phyloP scores from a whole-genome alignment of 129 eudicot genomes.

The Tagetes erecta region DNA sequence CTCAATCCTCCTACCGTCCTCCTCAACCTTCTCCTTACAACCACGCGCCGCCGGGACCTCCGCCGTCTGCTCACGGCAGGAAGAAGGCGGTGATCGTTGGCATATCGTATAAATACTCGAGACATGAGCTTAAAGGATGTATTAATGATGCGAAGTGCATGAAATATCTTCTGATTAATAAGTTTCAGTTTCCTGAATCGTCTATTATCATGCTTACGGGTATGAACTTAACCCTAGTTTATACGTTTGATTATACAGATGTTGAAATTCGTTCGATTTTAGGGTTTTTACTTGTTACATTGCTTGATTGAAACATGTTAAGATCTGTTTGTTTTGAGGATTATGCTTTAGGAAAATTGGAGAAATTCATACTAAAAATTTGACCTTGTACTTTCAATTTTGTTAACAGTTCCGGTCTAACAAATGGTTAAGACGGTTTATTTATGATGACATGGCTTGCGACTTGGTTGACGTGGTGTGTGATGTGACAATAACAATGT shows the following conservation, averaged over 20 bases:
- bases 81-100: slow-evolving; percentile 95
- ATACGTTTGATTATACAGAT: no score
- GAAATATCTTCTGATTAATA: slow-evolving; percentile 69
- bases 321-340: background rate
- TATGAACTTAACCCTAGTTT: slow-evolving; percentile 23
- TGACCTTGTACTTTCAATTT: no score
- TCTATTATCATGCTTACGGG: slow-evolving; percentile 99
- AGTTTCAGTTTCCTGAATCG: slow-evolving; percentile 81
- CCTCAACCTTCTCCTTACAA: slow-evolving; percentile 50
- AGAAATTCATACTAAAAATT: no score
- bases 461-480: no score
- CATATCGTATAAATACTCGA: slow-evolving; percentile 65
- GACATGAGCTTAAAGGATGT: slow-evolving; percentile 93
- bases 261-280: background rate
- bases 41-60: slow-evolving; percentile 79
- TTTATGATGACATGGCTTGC: no score
- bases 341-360: background rate
- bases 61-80: slow-evolving; percentile 68
- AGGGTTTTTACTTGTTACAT: background rate
- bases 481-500: no score
- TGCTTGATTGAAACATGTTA: background rate
- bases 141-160: slow-evolving; percentile 94
- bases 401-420: no score
- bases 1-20: slow-evolving; percentile 30
- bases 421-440: no score